Evolutionary conservation across 2,329 filamentous ascomycete genomes (phyloP).

Genomic region (Apiospora arundinis): DNA sequence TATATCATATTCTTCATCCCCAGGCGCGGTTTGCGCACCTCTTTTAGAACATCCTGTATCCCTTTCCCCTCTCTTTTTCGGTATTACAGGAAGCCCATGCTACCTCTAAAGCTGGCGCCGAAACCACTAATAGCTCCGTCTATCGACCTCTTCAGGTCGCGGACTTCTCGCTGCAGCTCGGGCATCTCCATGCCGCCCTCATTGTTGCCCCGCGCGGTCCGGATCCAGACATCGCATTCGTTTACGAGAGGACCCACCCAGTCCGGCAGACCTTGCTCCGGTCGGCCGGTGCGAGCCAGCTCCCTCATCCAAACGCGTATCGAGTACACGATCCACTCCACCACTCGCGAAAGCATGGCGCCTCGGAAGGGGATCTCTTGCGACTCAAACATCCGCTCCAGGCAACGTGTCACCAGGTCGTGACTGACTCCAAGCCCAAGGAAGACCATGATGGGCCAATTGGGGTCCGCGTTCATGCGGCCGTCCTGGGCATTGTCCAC

Average conservation of each 20-base stretch:
- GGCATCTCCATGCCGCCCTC: constrained; percentile 52
- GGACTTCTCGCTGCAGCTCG: constrained; percentile 51
- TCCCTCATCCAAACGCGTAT: constrained; percentile 56
- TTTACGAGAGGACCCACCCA: constrained; percentile 49
- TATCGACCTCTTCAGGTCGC: constrained; percentile 51
- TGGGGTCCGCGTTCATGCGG: constrained; percentile 61
- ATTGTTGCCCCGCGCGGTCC: constrained; percentile 46
- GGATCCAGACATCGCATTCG: constrained; percentile 55
- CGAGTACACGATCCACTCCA: constrained; percentile 60
- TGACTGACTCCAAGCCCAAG: constrained; percentile 62
- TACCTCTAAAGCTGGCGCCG: constrained; percentile 28
- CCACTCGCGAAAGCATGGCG: constrained; percentile 53
- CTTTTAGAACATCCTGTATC: not conserved
- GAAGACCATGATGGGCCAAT: constrained; percentile 65
- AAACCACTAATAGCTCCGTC: constrained; percentile 49
- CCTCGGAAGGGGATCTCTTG: constrained; percentile 66
- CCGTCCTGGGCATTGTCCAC: constrained; percentile 64
- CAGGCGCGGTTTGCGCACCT: not conserved
- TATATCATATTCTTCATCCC: not conserved
- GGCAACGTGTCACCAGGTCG: constrained; percentile 60
- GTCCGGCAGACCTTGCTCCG: constrained; percentile 37
- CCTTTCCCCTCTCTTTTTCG: not conserved
- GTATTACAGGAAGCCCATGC: constrained; percentile 52
- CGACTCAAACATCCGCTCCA: constrained; percentile 63
- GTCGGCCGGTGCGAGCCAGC: constrained; percentile 36